phyloP scores from a whole-genome alignment of 1,284 basidiomycete species.

The Tilletia horrida region DNA sequence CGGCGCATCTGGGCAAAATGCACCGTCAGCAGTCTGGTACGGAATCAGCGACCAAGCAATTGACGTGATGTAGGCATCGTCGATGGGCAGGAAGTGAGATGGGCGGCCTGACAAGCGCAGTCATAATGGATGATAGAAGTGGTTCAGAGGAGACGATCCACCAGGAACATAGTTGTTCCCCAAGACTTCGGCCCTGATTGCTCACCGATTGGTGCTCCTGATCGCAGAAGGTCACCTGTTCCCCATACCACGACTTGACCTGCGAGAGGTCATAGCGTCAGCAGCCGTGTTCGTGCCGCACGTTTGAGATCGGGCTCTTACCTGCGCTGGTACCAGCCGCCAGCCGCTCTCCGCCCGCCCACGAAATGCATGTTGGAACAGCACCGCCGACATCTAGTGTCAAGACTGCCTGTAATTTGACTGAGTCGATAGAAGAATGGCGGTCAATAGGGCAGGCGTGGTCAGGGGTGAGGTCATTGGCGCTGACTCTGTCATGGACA shows the following conservation, averaged over 20 bases:
- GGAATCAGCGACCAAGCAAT: neutral
- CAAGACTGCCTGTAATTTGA: neutral
- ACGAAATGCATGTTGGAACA: neutral
- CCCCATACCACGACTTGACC: constrained; percentile 9
- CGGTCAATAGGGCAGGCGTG: no score
- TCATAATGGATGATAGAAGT: neutral
- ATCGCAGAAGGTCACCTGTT: constrained; percentile 2
- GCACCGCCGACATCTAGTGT: neutral
- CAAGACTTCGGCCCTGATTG: no score
- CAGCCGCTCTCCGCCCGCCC: constrained; percentile 9
- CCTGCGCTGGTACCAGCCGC: constrained; percentile 1
- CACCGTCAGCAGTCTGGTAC: neutral
- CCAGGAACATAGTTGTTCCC: no score
- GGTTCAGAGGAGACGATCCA: neutral
- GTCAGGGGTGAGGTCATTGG: no score
- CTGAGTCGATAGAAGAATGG: neutral
- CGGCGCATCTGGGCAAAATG: neutral
- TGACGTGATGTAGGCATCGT: constrained; percentile 5
- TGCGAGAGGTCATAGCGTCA: neutral
- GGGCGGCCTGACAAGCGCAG: neutral
- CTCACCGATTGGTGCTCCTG: neutral
- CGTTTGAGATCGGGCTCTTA: neutral
- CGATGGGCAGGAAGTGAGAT: neutral
- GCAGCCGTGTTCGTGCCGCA: neutral
- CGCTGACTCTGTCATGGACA: no score